Evolutionary conservation across 257 asterid genomes (phyloP).

Genomic region (Rehmannia glutinosa): DNA sequence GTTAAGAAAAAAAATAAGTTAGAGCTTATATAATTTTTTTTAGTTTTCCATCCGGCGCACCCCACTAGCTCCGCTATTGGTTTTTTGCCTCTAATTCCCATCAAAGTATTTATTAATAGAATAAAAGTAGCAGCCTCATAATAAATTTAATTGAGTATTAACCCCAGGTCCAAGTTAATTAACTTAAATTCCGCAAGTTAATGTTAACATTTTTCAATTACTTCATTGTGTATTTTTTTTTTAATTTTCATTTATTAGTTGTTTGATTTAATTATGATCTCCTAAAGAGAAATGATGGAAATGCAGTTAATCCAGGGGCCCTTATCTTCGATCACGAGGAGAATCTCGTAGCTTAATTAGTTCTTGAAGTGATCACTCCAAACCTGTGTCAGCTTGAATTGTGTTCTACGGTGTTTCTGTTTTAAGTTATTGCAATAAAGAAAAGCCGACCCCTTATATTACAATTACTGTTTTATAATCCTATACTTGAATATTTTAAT

Average conservation of each 20-base stretch:
- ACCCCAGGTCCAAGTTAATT: too few species aligned
- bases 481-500: slow-evolving; percentile 21
- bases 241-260: neutral
- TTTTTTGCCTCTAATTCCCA: too few species aligned
- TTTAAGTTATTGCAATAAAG: neutral
- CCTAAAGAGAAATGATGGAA: neutral
- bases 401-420: slow-evolving; percentile 45
- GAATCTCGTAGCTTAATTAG: slow-evolving; percentile 45
- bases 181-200: too few species aligned
- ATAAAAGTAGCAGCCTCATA: too few species aligned
- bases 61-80: too few species aligned
- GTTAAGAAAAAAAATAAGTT: too few species aligned
- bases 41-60: too few species aligned
- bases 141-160: too few species aligned
- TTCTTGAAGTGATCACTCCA: slow-evolving; percentile 40
- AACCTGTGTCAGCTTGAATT: slow-evolving; percentile 64
- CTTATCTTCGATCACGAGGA: slow-evolving; percentile 41
- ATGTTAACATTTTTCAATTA: too few species aligned
- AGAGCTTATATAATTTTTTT: too few species aligned
- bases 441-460: neutral
- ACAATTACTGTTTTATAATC: neutral
- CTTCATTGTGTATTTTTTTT: neutral
- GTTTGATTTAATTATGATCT: neutral
- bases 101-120: too few species aligned
- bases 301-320: slow-evolving; percentile 19